Percentiles rank a stretch among this genome's conserved stretches.
phyloP scores from a whole-genome alignment of 2,329 filamentous ascomycete species.

The Colletotrichum sp. region DNA sequence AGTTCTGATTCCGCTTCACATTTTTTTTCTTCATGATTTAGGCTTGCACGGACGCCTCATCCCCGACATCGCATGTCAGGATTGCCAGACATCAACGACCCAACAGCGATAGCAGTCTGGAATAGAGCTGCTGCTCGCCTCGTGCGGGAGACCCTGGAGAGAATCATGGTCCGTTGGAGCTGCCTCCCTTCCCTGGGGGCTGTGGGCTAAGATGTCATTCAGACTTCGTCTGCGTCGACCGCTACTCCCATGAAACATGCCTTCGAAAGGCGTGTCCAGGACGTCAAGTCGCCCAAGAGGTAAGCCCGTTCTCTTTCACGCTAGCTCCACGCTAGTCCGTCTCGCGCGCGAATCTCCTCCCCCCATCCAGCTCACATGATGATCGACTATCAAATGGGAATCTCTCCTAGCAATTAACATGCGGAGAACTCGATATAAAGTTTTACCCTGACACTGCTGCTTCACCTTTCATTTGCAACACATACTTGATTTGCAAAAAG shows the following conservation, averaged over 20 bases:
- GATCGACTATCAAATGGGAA: conserved; percentile 98
- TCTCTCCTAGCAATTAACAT: conserved; percentile 95
- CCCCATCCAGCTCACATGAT: conserved; percentile 58
- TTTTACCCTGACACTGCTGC: conserved; percentile 65
- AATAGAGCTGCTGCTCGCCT: conserved; percentile 23
- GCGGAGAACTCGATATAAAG: conserved; percentile 85
- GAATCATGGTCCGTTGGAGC: conserved; percentile 24
- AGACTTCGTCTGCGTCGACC: conserved; percentile 77
- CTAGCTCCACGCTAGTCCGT: conserved; percentile 6
- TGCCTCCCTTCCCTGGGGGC: not conserved
- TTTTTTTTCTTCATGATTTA: conserved; percentile 9
- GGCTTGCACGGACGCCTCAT: not conserved
- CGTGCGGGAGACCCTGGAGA: conserved; percentile 23
- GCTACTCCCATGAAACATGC: conserved; percentile 72
- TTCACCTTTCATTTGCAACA: not conserved
- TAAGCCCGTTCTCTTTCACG: conserved; percentile 53
- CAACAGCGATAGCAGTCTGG: conserved; percentile 21
- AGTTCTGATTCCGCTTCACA: not conserved
- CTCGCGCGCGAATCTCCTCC: conserved; percentile 11
- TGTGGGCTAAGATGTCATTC: conserved; percentile 24
- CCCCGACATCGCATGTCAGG: conserved; percentile 27
- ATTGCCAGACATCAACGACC: conserved; percentile 22
- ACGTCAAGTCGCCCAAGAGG: conserved; percentile 89
- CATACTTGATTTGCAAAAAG: not conserved
- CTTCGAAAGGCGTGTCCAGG: conserved; percentile 83